These are phyloP conservation scores for Daedaleopsis nitida DNA, from an alignment of 768 basidiomycete genomes.

Conservation along the genomic window DNA sequence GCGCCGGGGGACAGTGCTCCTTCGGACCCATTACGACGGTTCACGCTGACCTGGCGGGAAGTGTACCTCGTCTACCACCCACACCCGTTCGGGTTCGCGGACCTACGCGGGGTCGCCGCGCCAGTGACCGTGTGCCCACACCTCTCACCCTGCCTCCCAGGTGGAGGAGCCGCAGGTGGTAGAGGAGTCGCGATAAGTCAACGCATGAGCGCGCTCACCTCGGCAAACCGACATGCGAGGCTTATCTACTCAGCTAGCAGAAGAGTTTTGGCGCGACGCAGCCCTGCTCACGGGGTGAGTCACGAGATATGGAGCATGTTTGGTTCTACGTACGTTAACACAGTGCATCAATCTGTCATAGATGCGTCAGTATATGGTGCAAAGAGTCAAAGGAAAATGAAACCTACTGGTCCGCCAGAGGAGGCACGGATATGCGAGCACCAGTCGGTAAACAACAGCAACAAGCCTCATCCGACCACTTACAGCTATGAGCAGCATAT, in stretches of 20 bases:
- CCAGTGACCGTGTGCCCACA: not conserved
- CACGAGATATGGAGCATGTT: too few species aligned
- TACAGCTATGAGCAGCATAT: conserved; percentile 28
- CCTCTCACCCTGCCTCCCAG: not conserved
- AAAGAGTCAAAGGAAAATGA: too few species aligned
- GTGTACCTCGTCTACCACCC: not conserved
- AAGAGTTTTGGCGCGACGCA: conserved; percentile 82
- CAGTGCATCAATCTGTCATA: conserved; percentile 85
- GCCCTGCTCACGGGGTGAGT: too few species aligned
- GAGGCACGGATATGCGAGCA: not conserved
- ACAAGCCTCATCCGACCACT: conserved; percentile 2
- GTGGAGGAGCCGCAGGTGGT: too few species aligned
- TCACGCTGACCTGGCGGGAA: not conserved
- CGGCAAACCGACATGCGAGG: too few species aligned
- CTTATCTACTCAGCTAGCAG: conserved; percentile 62
- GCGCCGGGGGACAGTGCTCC: not conserved
- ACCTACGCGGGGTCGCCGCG: not conserved
- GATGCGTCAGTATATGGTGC: conserved; percentile 16
- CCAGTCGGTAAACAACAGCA: conserved; percentile 3
- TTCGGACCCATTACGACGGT: not conserved
- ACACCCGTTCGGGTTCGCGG: not conserved
- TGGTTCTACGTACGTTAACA: conserved; percentile 81
- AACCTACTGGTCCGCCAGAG: conserved; percentile 67
- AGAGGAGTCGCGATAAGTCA: too few species aligned
- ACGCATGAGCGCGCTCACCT: too few species aligned